Conservation (phyloP, 179 eudicot genomes). For the Nepenthes alata region DNA sequence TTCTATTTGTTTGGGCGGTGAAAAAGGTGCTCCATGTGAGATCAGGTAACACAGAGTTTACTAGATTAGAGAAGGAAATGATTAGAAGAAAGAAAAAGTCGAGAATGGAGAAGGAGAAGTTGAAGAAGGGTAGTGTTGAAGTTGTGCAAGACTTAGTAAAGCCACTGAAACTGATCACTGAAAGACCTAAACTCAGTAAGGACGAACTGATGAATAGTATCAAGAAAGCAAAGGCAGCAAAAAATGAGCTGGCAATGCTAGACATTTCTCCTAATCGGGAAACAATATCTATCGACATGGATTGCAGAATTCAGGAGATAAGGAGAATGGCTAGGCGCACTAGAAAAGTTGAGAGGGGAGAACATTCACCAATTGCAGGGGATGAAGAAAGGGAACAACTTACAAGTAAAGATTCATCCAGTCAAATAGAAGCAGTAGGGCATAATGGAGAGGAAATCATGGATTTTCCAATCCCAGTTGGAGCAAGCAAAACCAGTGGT, state of each 20-base stretch:
- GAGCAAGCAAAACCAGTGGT: slow-evolving; percentile 6
- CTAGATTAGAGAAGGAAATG: slow-evolving; percentile 69
- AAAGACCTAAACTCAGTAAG: slow-evolving; percentile 57
- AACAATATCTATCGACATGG: slow-evolving; percentile 11
- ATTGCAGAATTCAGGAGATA: slow-evolving; percentile 29
- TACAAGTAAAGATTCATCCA: not conserved
- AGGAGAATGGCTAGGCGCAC: slow-evolving; percentile 63
- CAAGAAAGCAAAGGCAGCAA: slow-evolving; percentile 25
- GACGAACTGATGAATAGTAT: slow-evolving; percentile 47
- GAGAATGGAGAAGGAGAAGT: slow-evolving; percentile 40
- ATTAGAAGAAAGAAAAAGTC: slow-evolving; percentile 59
- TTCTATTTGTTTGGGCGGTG: slow-evolving; percentile 35
- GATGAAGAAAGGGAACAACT: slow-evolving; percentile 12
- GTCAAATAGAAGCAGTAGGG: slow-evolving; percentile 2
- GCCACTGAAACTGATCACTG: slow-evolving; percentile 11
- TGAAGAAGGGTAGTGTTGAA: slow-evolving; percentile 43
- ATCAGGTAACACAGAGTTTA: slow-evolving; percentile 20
- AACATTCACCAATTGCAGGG: slow-evolving; percentile 10
- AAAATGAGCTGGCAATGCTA: slow-evolving; percentile 11
- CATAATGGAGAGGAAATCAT: slow-evolving; percentile 7
- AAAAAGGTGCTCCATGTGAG: slow-evolving; percentile 23
- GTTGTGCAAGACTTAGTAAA: slow-evolving; percentile 30
- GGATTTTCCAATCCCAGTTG: slow-evolving; percentile 11
- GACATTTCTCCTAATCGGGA: slow-evolving; percentile 3
- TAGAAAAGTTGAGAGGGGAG: slow-evolving; percentile 40